phyloP scores from a whole-genome alignment of 73 alveolate species.

The Paramecium tetraurelia region DNA sequence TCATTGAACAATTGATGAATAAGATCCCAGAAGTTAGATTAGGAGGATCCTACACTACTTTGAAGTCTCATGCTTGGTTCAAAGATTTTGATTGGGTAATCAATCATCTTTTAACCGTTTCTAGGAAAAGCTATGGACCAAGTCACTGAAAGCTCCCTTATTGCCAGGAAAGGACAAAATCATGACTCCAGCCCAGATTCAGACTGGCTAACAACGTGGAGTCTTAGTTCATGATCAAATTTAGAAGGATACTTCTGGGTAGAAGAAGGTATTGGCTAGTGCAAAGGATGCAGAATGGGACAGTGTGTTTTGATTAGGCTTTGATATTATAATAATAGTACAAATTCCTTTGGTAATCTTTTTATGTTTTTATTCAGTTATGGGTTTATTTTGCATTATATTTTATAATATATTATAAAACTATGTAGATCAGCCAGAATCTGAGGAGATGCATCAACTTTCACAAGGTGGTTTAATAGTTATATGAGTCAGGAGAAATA shows the following conservation, averaged over 20 bases:
- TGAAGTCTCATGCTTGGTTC: constrained; percentile 59
- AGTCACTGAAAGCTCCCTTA: constrained; percentile 8
- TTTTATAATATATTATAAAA: background rate
- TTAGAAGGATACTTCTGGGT: background rate
- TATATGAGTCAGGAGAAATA: background rate
- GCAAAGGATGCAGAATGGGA: constrained; percentile 55
- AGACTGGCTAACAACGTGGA: background rate
- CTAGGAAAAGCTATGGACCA: background rate
- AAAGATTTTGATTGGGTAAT: constrained; percentile 56
- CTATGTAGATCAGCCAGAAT: background rate
- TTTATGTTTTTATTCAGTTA: background rate
- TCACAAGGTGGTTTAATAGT: background rate
- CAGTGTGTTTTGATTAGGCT: background rate
- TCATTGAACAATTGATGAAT: constrained; percentile 55
- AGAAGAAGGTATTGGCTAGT: constrained; percentile 34
- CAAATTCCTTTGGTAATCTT: constrained; percentile 93
- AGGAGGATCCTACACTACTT: constrained; percentile 56
- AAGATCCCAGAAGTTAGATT: constrained; percentile 61
- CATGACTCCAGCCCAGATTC: background rate
- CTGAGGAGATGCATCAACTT: background rate
- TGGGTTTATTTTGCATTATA: too few relatives aligned
- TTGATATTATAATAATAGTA: background rate
- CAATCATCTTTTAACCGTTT: background rate
- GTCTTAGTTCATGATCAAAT: background rate
- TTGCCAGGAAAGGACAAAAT: constrained; percentile 12